Base-by-base conservation (phyloP, 768 basidiomycete species). In the Lactarius evosmus region DNA sequence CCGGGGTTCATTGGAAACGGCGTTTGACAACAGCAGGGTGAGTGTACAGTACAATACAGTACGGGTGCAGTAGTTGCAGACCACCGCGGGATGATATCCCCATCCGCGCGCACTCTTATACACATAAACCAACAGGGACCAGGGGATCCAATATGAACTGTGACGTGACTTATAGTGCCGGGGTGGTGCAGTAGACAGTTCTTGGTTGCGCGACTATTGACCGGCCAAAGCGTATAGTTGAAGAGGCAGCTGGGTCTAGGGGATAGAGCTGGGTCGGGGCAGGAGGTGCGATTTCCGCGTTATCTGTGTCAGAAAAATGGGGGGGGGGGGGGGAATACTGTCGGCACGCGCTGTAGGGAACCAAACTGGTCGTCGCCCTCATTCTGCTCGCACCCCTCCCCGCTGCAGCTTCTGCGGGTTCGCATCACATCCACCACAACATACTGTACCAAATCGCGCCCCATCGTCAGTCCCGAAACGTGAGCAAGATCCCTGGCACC, bases 141-240 rank as follows among this genome's bases (percentile, higher is more conserved):
- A 33, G 54, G 27, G 34, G 32, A 51, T 51, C 9, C n/a, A 41
- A 52, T 41, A 63, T 19, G 50, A 63, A 52, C 56, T 52, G 56
- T 51, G 62, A 19, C 44, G 44, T 52, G 56, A 52, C 33, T 27
- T 25, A 49, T 58, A 32, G 14, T 27, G 38, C 25, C 32, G 27
- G 25, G 44, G 29, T 50, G 27, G 30, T n/a, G 27, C 17, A 14
- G 2, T 34, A 27, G 17, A 55, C 17, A n/a, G 27, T 36, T 9
- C 17, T 36, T 54, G 41, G 29, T 52, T 17, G 32, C 16, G 29
- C 19, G 22, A 40, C 52, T 55, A 61, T 62, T 50, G 50, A 7
- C 61, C 49, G 51, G 62, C 32, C 14, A 53, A 29, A 41, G 34
- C 40, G 5, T 56, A 52, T 19, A 25, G 32, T 52, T 33, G 32